These are phyloP conservation scores for Letharia columbiana DNA, from an alignment of 495 filamentous ascomycete genomes.

Conservation along the genomic window DNA sequence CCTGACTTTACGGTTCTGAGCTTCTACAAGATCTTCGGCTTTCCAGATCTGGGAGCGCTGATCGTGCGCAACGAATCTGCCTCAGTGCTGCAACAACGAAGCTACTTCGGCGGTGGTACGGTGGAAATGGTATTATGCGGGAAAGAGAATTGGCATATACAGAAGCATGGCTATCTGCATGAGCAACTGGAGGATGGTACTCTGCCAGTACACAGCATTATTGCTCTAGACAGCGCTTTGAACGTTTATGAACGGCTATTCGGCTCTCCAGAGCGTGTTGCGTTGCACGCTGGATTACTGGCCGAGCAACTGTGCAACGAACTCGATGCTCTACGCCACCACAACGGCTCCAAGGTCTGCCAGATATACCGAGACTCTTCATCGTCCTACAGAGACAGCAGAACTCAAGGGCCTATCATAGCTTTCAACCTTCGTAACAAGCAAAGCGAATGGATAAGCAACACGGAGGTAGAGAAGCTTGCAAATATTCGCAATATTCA, in stretches of 20 bases:
- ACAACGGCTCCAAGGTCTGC: constrained; percentile 49
- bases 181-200: constrained; percentile 71
- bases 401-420: constrained; percentile 59
- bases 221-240: constrained; percentile 62
- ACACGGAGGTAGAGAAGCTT: constrained; percentile 51
- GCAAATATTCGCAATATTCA: constrained; percentile 57
- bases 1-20: constrained; percentile 86
- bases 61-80: constrained; percentile 69
- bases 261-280: constrained; percentile 52
- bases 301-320: constrained; percentile 41
- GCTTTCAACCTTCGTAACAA: constrained; percentile 56
- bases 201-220: constrained; percentile 66
- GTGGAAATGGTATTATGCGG: constrained; percentile 68
- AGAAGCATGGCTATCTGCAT: constrained; percentile 50
- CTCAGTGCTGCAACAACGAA: constrained; percentile 51
- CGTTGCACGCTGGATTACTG: constrained; percentile 53
- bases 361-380: constrained; percentile 50
- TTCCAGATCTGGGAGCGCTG: constrained; percentile 82
- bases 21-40: constrained; percentile 97
- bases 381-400: constrained; percentile 45
- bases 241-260: constrained; percentile 56
- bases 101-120: constrained; percentile 92
- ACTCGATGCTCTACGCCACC: constrained; percentile 47
- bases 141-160: constrained; percentile 55
- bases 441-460: constrained; percentile 48